These are phyloP conservation scores for Penicillium chermesinum DNA, from an alignment of 495 filamentous ascomycete genomes.

Conservation along the genomic window DNA sequence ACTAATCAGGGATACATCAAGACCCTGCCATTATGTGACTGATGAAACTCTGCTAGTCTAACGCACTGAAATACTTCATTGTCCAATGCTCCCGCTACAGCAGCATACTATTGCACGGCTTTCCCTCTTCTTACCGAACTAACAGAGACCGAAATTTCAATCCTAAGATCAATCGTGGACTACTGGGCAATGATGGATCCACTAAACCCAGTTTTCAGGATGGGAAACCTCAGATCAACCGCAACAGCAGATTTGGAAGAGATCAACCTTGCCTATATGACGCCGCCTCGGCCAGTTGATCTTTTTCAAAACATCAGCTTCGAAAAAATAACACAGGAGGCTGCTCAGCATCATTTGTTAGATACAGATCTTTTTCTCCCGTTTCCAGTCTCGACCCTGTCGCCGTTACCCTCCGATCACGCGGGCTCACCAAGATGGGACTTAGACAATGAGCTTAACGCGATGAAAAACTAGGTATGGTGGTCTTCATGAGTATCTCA, in stretches of 20 bases:
- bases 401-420: slow-evolving; percentile 12
- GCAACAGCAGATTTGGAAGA: background rate
- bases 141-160: slow-evolving; percentile 11
- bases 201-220: slow-evolving; percentile 15
- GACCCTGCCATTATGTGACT: no score
- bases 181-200: slow-evolving; percentile 28
- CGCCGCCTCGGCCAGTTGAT: slow-evolving; percentile 4
- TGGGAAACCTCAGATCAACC: background rate
- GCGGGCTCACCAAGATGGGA: slow-evolving; percentile 12
- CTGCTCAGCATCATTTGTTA: background rate
- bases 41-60: no score
- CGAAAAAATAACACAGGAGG: background rate
- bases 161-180: slow-evolving; percentile 15
- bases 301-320: background rate
- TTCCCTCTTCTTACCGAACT: slow-evolving; percentile 14
- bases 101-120: slow-evolving; percentile 15
- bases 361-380: slow-evolving; percentile 14
- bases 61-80: slow-evolving; percentile 16
- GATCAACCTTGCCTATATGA: slow-evolving; percentile 3
- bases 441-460: slow-evolving; percentile 14
- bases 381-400: slow-evolving; percentile 11
- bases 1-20: no score
- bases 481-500: no score
- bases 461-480: background rate
- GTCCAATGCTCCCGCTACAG: slow-evolving; percentile 19